Percentiles rank a stretch among this genome's conserved stretches.
These are phyloP conservation scores for Cymbidium sinense DNA, from an alignment of 106 monocot species.

Conservation along the genomic window DNA sequence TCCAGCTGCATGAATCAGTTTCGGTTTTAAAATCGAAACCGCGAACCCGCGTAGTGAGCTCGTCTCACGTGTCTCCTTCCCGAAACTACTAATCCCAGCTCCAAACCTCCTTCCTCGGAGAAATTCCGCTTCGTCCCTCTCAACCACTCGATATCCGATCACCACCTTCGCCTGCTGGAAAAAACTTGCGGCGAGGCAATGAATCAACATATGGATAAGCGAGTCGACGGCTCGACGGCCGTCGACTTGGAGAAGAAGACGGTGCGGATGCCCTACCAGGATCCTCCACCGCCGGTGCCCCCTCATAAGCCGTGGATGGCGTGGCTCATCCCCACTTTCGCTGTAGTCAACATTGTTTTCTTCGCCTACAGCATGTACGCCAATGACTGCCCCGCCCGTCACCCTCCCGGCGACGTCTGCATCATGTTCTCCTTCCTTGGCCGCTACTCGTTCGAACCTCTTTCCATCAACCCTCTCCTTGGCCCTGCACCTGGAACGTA, in stretches of 20 bases:
- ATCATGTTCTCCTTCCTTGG: slow-evolving; percentile 34
- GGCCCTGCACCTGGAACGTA: slow-evolving; percentile 77
- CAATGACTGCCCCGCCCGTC: slow-evolving; percentile 65
- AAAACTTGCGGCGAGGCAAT: background rate
- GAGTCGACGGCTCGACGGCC: background rate
- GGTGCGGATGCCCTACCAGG: background rate
- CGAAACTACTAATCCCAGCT: background rate
- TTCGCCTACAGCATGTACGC: slow-evolving; percentile 73
- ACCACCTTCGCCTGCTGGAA: background rate
- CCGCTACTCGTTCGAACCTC: slow-evolving; percentile 74
- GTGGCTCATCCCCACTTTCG: slow-evolving; percentile 56
- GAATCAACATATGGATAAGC: background rate
- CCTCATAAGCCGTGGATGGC: slow-evolving; percentile 27
- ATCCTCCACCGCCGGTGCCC: background rate
- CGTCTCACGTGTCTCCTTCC: background rate
- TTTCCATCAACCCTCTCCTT: slow-evolving; percentile 70
- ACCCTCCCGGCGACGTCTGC: slow-evolving; percentile 18
- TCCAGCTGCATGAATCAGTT: background rate
- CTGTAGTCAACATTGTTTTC: slow-evolving; percentile 33
- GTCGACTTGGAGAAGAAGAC: background rate
- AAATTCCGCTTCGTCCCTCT: background rate
- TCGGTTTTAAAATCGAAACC: background rate
- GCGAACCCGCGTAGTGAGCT: background rate
- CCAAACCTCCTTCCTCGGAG: background rate
- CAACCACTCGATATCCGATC: background rate